phyloP scores from a whole-genome alignment of 768 basidiomycete genomes.

The Agaricus blazei region DNA sequence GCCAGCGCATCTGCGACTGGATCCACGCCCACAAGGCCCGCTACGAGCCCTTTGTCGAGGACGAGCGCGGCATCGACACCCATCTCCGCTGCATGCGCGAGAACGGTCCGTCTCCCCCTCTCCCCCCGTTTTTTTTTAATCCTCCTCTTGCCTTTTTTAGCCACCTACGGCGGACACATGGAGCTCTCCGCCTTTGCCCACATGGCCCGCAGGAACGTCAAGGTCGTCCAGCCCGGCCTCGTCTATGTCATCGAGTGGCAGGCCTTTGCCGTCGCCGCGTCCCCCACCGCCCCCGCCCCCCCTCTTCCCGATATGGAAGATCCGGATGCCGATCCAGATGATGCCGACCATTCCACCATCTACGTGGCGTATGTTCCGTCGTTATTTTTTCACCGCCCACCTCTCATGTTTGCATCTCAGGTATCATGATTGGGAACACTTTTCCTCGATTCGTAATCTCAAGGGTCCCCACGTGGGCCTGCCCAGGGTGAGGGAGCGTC shows the following conservation, averaged over 20 bases:
- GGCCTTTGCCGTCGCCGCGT: constrained; percentile 38
- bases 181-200: constrained; percentile 93
- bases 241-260: constrained; percentile 88
- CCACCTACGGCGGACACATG: constrained; percentile 89
- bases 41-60: constrained; percentile 86
- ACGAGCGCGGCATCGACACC: constrained; percentile 67
- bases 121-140: constrained; percentile 1
- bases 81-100: constrained; percentile 78
- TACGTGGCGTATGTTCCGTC: constrained; percentile 74
- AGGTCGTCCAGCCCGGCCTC: constrained; percentile 89
- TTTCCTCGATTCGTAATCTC: constrained; percentile 87
- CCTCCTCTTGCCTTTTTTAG: constrained; percentile 26
- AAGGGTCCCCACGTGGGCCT: constrained; percentile 77
- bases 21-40: constrained; percentile 62
- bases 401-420: constrained; percentile 27
- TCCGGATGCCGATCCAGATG: constrained; percentile 18
- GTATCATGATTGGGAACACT: constrained; percentile 94
- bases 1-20: constrained; percentile 80
- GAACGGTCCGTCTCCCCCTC: constrained; percentile 44
- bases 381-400: not conserved
- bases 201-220: constrained; percentile 71
- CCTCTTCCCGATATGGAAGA: constrained; percentile 14
- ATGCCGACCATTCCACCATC: constrained; percentile 35
- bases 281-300: constrained; percentile 5
- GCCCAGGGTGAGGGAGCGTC: constrained; percentile 55